Percentiles rank a stretch among this genome's conserved stretches.
These are phyloP conservation scores for Cordyceps javanica DNA, from an alignment of 2,329 filamentous ascomycete genomes.

Conservation along the genomic window DNA sequence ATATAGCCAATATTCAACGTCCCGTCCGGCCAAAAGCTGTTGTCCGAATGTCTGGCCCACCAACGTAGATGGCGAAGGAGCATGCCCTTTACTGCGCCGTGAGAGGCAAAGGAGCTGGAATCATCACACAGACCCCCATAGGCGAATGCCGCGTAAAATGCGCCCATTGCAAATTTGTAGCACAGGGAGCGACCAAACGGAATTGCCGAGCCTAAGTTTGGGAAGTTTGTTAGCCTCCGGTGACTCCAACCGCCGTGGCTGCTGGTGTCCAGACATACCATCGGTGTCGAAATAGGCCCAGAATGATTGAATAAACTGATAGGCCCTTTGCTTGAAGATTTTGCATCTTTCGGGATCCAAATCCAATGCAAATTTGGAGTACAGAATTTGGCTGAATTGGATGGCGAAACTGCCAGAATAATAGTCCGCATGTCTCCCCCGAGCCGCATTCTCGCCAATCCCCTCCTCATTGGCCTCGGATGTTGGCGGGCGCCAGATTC, in stretches of 20 bases:
- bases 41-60: constrained; percentile 36
- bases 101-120: constrained; percentile 29
- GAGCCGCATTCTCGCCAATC: constrained; percentile 13
- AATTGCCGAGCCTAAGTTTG: constrained; percentile 37
- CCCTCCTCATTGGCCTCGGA: constrained; percentile 17
- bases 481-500: constrained; percentile 30
- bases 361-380: constrained; percentile 35
- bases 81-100: constrained; percentile 40
- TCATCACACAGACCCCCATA: constrained; percentile 34
- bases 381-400: constrained; percentile 44
- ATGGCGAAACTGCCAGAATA: constrained; percentile 50
- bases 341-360: constrained; percentile 31
- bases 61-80: constrained; percentile 43
- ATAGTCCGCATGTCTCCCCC: constrained; percentile 40
- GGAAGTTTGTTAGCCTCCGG: neutral
- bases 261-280: constrained; percentile 26
- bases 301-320: constrained; percentile 33
- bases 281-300: constrained; percentile 43
- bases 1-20: constrained; percentile 40
- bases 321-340: constrained; percentile 32
- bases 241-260: neutral
- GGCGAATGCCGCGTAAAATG: constrained; percentile 40
- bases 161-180: constrained; percentile 45
- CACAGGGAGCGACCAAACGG: constrained; percentile 46
- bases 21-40: constrained; percentile 43